Evolutionary conservation across 352 stramenopile genomes (phyloP).

Genomic region (Phytophthora pini): DNA sequence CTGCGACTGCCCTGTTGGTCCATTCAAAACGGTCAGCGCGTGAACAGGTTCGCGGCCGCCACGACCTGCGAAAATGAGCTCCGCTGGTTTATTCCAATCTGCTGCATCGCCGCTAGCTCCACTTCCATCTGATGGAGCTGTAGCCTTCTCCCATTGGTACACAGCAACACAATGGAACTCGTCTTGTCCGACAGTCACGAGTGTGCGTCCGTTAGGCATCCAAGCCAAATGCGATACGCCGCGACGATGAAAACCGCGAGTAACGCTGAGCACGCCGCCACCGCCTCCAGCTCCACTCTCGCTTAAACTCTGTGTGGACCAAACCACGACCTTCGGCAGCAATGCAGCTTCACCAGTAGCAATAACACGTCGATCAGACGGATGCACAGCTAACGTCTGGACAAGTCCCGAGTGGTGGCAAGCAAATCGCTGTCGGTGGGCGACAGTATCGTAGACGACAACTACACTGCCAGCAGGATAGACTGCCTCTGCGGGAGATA

Average conservation of each 20-base stretch:
- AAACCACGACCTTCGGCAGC: constrained; percentile 72
- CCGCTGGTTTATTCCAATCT: constrained; percentile 61
- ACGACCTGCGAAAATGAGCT: constrained; percentile 63
- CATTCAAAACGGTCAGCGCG: constrained; percentile 34
- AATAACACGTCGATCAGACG: constrained; percentile 51
- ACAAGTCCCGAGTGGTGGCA: constrained; percentile 72
- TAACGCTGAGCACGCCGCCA: constrained; percentile 54
- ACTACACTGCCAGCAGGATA: constrained; percentile 69
- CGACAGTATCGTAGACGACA: constrained; percentile 74
- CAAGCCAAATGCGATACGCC: constrained; percentile 76
- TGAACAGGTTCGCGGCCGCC: constrained; percentile 61
- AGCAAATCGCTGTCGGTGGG: constrained; percentile 74
- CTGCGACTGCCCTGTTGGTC: constrained; percentile 33
- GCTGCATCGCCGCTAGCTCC: constrained; percentile 10
- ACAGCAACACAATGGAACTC: constrained; percentile 74
- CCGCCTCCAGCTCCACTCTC: constrained; percentile 35
- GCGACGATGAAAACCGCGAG: constrained; percentile 72
- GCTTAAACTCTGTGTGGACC: constrained; percentile 50
- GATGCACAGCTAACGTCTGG: constrained; percentile 65
- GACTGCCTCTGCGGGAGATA: constrained; percentile 65
- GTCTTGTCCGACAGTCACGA: constrained; percentile 76
- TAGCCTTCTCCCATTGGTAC: constrained; percentile 73
- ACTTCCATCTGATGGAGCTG: constrained; percentile 1
- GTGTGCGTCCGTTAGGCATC: constrained; percentile 71
- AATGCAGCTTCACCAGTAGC: constrained; percentile 67